Evolutionary conservation across 2,329 filamentous ascomycete genomes (phyloP).

Genomic region (Lachnellula cervina): DNA sequence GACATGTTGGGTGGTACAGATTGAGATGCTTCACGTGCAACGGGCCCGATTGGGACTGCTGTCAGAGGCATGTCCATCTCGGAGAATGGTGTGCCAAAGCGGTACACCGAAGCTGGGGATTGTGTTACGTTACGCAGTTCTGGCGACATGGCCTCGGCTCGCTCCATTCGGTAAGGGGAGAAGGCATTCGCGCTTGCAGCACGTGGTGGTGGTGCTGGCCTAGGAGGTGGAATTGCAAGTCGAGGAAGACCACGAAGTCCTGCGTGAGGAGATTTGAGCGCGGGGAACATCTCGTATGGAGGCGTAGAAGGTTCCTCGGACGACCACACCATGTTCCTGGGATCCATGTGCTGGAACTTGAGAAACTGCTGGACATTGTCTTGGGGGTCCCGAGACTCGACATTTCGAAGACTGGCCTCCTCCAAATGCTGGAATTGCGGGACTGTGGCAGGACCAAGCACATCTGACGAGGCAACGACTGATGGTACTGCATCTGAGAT

Average conservation of each 20-base stretch:
- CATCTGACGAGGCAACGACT: slow-evolving; percentile 84
- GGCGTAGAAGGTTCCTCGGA: slow-evolving; percentile 64
- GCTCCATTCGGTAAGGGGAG: slow-evolving; percentile 49
- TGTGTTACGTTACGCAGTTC: slow-evolving; percentile 46
- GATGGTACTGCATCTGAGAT: slow-evolving; percentile 74
- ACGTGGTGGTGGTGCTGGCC: slow-evolving; percentile 27
- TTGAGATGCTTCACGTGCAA: slow-evolving; percentile 76
- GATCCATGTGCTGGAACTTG: slow-evolving; percentile 68
- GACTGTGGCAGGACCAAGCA: slow-evolving; percentile 66
- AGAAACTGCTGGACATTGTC: slow-evolving; percentile 93
- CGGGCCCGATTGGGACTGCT: slow-evolving; percentile 62
- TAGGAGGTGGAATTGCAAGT: slow-evolving; percentile 50
- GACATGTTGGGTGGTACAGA: slow-evolving; percentile 94
- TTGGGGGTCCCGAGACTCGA: slow-evolving; percentile 74
- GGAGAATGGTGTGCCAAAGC: slow-evolving; percentile 81
- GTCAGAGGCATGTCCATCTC: slow-evolving; percentile 87
- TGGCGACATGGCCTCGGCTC: slow-evolving; percentile 46
- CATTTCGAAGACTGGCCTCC: slow-evolving; percentile 63
- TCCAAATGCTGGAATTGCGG: slow-evolving; percentile 67
- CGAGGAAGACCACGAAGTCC: slow-evolving; percentile 57
- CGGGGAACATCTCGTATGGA: slow-evolving; percentile 59
- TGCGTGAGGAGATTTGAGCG: slow-evolving; percentile 41
- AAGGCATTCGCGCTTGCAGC: slow-evolving; percentile 35
- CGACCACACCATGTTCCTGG: slow-evolving; percentile 31
- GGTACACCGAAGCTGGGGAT: slow-evolving; percentile 60